Percentiles rank a stretch among this genome's conserved stretches.
Conservation (phyloP, 441 rosid species). For the Populus hybrid region DNA sequence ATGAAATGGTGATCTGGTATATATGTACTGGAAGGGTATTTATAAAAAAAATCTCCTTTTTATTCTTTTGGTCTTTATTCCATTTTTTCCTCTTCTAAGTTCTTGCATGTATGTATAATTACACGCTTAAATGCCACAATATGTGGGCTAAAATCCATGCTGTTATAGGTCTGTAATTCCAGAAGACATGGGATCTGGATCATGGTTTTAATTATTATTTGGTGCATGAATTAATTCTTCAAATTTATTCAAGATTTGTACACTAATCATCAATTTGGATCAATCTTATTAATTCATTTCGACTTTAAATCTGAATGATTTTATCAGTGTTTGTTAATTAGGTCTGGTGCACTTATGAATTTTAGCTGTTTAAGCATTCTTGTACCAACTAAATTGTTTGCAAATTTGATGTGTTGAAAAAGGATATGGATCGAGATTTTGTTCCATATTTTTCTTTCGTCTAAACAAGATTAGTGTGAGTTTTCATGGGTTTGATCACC, state of each 20-base stretch:
- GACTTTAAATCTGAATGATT: background rate
- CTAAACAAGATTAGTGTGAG: background rate
- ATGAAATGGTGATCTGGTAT: constrained; percentile 15
- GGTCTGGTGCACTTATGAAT: background rate
- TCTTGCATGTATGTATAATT: constrained; percentile 1
- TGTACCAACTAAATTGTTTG: background rate
- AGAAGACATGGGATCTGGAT: background rate
- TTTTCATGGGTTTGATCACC: background rate
- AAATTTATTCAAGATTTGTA: background rate
- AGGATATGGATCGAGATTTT: background rate
- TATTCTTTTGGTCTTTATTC: background rate
- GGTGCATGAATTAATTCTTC: background rate
- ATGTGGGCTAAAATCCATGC: background rate
- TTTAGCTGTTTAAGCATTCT: background rate
- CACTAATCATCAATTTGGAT: no score
- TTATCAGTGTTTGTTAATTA: background rate
- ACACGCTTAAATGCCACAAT: constrained; percentile 6
- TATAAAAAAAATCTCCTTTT: background rate
- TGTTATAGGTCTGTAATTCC: background rate
- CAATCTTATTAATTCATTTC: background rate
- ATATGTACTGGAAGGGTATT: background rate
- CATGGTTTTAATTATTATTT: background rate
- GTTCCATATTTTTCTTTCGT: background rate
- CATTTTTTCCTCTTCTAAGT: background rate
- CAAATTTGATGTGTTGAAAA: background rate